Conservation (phyloP, 2,329 filamentous ascomycete genomes). For the Nigrospora sphaerica region DNA sequence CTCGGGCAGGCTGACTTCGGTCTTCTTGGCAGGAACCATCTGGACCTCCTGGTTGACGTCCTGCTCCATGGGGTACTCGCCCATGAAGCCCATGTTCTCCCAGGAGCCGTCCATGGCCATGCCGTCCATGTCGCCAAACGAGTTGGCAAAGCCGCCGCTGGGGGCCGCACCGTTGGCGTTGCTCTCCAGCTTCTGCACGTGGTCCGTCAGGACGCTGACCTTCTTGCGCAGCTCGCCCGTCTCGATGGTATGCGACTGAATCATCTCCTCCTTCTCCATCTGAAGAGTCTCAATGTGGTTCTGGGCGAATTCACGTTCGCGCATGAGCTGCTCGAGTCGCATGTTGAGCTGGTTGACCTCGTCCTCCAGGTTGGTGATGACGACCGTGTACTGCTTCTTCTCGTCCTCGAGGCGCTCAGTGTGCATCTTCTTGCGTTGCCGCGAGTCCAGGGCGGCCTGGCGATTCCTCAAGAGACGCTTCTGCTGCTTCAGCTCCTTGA, state of each 20-base stretch:
- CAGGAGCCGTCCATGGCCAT: conserved; percentile 75
- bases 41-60: conserved; percentile 55
- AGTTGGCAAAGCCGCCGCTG: conserved; percentile 58
- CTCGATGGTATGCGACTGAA: conserved; percentile 82
- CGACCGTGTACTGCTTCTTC: conserved; percentile 80
- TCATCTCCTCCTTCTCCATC: conserved; percentile 86
- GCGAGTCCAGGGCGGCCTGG: conserved; percentile 93
- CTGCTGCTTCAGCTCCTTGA: conserved; percentile 98
- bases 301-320: conserved; percentile 67
- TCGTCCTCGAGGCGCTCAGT: conserved; percentile 94
- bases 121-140: conserved; percentile 77
- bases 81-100: conserved; percentile 75
- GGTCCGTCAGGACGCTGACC: conserved; percentile 71
- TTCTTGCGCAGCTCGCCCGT: conserved; percentile 89
- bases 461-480: conserved; percentile 91
- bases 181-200: conserved; percentile 64
- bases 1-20: conserved; percentile 34
- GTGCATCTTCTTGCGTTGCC: conserved; percentile 96
- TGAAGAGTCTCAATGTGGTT: conserved; percentile 70
- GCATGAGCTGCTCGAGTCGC: conserved; percentile 63
- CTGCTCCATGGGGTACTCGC: conserved; percentile 59
- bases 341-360: conserved; percentile 62
- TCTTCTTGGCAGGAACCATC: conserved; percentile 47
- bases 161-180: conserved; percentile 50
- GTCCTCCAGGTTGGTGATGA: conserved; percentile 74